phyloP scores from a whole-genome alignment of 108 stramenopile species.

The Skeletonema tropicum region DNA sequence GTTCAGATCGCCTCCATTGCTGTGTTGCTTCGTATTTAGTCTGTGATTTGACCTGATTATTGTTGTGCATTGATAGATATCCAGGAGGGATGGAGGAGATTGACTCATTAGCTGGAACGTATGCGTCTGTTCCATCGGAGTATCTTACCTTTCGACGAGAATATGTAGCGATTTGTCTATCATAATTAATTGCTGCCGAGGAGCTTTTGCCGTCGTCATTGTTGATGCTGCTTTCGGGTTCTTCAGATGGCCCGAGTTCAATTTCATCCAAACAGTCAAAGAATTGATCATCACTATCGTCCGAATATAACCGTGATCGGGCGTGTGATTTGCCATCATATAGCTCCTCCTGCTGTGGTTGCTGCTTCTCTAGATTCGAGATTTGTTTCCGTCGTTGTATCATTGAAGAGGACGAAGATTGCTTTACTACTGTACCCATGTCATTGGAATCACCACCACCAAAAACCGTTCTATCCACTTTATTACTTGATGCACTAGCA shows the following conservation, averaged over 20 bases:
- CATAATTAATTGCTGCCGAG: background rate
- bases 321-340: background rate
- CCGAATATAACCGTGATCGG: slow-evolving; percentile 23
- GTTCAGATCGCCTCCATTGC: slow-evolving; percentile 48
- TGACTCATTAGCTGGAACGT: slow-evolving; percentile 52
- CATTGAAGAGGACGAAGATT: slow-evolving; percentile 9
- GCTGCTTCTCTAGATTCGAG: background rate
- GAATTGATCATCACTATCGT: slow-evolving; percentile 26
- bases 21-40: slow-evolving; percentile 53
- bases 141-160: slow-evolving; percentile 45
- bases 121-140: slow-evolving; percentile 51
- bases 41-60: slow-evolving; percentile 41
- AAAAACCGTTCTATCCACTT: background rate
- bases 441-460: background rate
- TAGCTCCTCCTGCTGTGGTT: background rate
- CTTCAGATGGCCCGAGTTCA: slow-evolving; percentile 15
- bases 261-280: slow-evolving; percentile 46
- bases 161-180: slow-evolving; percentile 42
- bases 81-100: slow-evolving; percentile 40
- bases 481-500: background rate
- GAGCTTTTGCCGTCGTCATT: background rate
- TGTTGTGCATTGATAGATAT: slow-evolving; percentile 31
- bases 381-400: slow-evolving; percentile 22
- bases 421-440: background rate
- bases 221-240: background rate